A percentile compares a stretch with the other conserved stretches of the same genome.
These are phyloP conservation scores for Saccharomycopsis olivae DNA, from an alignment of 805 yeast genomes.

Conservation along the genomic window DNA sequence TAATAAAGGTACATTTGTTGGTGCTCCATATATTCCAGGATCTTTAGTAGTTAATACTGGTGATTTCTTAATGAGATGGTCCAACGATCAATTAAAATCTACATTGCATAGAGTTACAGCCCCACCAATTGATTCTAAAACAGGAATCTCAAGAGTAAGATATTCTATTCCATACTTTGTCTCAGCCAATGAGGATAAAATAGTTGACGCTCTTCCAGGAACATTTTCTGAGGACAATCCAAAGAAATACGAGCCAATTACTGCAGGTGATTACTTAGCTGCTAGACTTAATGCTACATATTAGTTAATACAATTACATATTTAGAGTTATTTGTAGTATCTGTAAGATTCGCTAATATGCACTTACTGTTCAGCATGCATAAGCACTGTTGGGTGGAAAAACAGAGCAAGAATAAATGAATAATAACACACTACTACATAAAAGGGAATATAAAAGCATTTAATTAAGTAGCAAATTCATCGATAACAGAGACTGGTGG, in stretches of 20 bases:
- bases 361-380: no score
- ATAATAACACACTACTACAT: no score
- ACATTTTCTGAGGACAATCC: conserved; percentile 20
- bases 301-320: no score
- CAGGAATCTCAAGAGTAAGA: conserved; percentile 20
- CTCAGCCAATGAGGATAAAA: conserved; percentile 20
- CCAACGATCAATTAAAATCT: conserved; percentile 37
- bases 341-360: no score
- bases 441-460: neutral
- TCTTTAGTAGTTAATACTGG: conserved; percentile 31
- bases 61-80: conserved; percentile 31
- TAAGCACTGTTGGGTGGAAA: no score
- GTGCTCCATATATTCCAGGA: conserved; percentile 19
- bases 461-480: conserved; percentile 22
- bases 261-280: conserved; percentile 21
- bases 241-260: conserved; percentile 23
- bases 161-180: conserved; percentile 23
- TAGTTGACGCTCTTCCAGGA: conserved; percentile 22
- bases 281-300: conserved; percentile 21
- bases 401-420: no score
- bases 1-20: conserved; percentile 18
- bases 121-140: conserved; percentile 33
- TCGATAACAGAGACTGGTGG: conserved; percentile 31
- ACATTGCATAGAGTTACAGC: conserved; percentile 36
- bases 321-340: no score